Evolutionary conservation across 768 basidiomycete genomes (phyloP), one percentile per base, ranked within the genome.

Genomic region (Hydnomerulius pinastri): DNA sequence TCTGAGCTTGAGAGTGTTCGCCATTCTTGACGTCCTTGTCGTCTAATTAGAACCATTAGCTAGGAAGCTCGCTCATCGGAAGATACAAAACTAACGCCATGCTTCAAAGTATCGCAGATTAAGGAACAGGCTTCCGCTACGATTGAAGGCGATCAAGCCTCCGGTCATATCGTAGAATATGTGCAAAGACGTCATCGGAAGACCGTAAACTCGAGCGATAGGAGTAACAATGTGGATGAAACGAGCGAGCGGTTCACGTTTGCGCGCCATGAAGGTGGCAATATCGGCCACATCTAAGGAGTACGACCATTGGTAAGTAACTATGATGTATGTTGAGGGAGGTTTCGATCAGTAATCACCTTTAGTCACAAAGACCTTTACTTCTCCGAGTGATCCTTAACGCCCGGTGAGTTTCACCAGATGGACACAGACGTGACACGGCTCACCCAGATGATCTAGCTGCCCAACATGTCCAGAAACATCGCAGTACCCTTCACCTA

Each of bases 111-210:
- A 96, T 18, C 93, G 78, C 20, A 92, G 70, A 64, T 97, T 98
- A 51, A 97, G 69, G 69, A 92, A 98, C 13, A 98, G 76, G 51
- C 87, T 89, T 3, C 89, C 92, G 41, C 83, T 83, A 23, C 93
- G 77, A 66, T 98, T 99, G 76, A 99, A 98, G 1, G 94, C 97
- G 47, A 98, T 96, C 11, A 90, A 71, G 2, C 84, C 85, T 1
- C 96, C 95, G 4, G 73, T 71, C 18, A 76, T 64, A 62, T 98
- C 95, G 68, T 85, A 87, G 66, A 98, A 98, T 5, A 99, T 78
- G 59, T 96, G 91, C 50, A 97, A 59, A 39, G 86, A 87, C 0
- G 79, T 70, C 23, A 83, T 69, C 1, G 92, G 85, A 29, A 98
- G 79, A 55, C 78, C 76, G 66, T 92, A 98, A 13, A 95, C 74